Conservation (phyloP, 2,329 filamentous ascomycete genomes). For the Pseudocercospora vitis region DNA sequence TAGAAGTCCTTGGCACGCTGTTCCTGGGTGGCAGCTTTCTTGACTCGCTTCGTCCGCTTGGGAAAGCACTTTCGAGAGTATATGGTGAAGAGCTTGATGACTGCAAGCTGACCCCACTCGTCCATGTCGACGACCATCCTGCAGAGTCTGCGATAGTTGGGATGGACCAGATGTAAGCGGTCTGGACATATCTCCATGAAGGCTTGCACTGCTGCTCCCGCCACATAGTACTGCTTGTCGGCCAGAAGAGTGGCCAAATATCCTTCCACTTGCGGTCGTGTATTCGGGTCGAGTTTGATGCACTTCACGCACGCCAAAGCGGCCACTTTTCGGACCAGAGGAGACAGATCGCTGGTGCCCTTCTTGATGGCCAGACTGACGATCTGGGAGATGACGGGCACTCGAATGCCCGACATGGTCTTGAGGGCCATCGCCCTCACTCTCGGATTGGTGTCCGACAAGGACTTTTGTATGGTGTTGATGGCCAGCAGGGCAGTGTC, state of each 20-base stretch:
- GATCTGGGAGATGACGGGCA: constrained; percentile 96
- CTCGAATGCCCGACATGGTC: constrained; percentile 96
- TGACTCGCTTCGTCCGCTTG: constrained; percentile 59
- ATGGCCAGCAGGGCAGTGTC: constrained; percentile 94
- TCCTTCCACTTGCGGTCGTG: constrained; percentile 79
- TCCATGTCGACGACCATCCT: constrained; percentile 98
- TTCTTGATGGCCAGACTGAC: constrained; percentile 95
- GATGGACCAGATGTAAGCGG: constrained; percentile 82
- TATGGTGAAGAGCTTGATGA: constrained; percentile 74
- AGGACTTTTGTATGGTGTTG: constrained; percentile 97
- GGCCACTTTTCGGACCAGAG: constrained; percentile 87
- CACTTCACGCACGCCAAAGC: constrained; percentile 95
- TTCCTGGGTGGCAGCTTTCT: constrained; percentile 48
- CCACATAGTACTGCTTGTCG: constrained; percentile 95
- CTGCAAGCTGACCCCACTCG: constrained; percentile 92
- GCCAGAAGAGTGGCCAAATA: constrained; percentile 75
- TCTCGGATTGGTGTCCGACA: constrained; percentile 88
- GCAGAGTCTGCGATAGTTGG: constrained; percentile 80
- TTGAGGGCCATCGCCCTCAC: constrained; percentile 87
- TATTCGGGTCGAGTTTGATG: constrained; percentile 83
- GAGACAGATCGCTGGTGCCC: constrained; percentile 89
- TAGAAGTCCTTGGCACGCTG: constrained; percentile 67
- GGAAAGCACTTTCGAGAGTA: constrained; percentile 91
- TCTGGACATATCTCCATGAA: constrained; percentile 90
- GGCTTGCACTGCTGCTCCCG: constrained; percentile 84